phyloP scores from a whole-genome alignment of 495 filamentous ascomycete genomes.

The Daldinia bambusicola region DNA sequence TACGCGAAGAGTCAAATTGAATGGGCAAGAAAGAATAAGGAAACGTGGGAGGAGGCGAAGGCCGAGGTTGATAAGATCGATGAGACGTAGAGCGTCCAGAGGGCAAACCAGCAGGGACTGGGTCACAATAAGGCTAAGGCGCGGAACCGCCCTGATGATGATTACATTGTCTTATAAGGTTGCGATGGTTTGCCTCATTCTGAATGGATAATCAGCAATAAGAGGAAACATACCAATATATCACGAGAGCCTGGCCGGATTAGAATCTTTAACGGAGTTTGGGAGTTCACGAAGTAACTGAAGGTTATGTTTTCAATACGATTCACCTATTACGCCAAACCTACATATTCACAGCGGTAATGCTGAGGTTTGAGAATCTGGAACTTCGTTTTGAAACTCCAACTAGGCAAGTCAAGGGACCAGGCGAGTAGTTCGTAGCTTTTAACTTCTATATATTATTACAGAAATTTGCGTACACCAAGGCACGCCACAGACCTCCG shows the following conservation, averaged over 20 bases:
- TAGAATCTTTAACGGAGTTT: slow-evolving; percentile 6
- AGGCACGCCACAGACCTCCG: neutral
- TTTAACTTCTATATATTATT: slow-evolving; percentile 4
- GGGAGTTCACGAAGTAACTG: neutral
- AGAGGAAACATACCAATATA: slow-evolving; percentile 35
- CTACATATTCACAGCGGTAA: slow-evolving; percentile 8
- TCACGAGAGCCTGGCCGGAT: slow-evolving; percentile 2
- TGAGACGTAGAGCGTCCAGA: slow-evolving; percentile 50
- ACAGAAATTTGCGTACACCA: neutral
- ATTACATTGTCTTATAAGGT: slow-evolving; percentile 30
- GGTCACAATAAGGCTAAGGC: neutral
- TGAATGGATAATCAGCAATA: slow-evolving; percentile 46
- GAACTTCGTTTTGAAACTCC: neutral
- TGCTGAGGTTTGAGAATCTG: neutral
- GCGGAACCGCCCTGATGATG: slow-evolving; percentile 9
- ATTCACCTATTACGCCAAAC: slow-evolving; percentile 4
- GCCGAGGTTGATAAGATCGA: slow-evolving; percentile 92
- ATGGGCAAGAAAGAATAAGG: slow-evolving; percentile 97
- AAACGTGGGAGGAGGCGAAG: slow-evolving; percentile 94
- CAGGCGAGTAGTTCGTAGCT: slow-evolving; percentile 5
- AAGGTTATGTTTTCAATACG: slow-evolving; percentile 13
- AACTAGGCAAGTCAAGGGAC: neutral
- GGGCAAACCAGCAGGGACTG: neutral
- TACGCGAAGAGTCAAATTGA: slow-evolving; percentile 95
- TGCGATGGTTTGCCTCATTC: slow-evolving; percentile 30